Evolutionary conservation across 75 land plant genomes (phyloP).

Genomic region (Sequoia sempervirens): DNA sequence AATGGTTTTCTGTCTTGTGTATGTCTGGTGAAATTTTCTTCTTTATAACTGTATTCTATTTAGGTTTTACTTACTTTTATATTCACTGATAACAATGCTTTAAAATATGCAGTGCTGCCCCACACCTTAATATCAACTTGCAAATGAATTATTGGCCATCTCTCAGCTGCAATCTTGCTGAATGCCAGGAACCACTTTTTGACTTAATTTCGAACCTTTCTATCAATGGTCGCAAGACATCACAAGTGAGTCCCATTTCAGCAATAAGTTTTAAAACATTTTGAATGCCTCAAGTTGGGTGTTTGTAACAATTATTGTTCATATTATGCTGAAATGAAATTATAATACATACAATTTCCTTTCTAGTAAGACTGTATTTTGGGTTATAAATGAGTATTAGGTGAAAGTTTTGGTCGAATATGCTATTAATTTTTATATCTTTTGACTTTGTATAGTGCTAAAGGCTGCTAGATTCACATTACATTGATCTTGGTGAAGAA

Average conservation of each 20-base stretch:
- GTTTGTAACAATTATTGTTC: not conserved
- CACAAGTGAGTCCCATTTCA: conserved; percentile 48
- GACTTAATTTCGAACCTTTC: conserved; percentile 64
- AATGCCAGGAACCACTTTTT: conserved; percentile 92
- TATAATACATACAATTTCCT: not conserved
- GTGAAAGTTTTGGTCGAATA: not conserved
- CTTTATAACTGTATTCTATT: not conserved
- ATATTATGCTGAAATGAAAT: not conserved
- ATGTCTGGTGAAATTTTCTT: not conserved
- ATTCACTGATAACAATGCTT: not conserved
- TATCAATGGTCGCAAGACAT: conserved; percentile 76
- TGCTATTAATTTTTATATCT: not conserved
- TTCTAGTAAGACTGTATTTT: not conserved
- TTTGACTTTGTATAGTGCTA: not conserved
- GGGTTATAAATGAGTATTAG: not conserved
- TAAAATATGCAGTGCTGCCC: conserved; percentile 66
- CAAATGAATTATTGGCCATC: conserved; percentile 99
- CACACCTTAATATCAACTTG: conserved; percentile 87
- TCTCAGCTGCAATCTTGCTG: conserved; percentile 80
- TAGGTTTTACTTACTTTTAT: conserved; percentile 2
- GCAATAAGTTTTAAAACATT: not conserved
- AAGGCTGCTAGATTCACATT: not conserved
- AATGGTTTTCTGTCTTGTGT: not conserved
- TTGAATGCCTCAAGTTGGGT: not conserved
- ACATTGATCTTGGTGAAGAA: not conserved